A percentile compares a stretch with the other conserved stretches of the same genome.
phyloP scores from a whole-genome alignment of 2,329 filamentous ascomycete species.

The Orbilia ellipsospora region DNA sequence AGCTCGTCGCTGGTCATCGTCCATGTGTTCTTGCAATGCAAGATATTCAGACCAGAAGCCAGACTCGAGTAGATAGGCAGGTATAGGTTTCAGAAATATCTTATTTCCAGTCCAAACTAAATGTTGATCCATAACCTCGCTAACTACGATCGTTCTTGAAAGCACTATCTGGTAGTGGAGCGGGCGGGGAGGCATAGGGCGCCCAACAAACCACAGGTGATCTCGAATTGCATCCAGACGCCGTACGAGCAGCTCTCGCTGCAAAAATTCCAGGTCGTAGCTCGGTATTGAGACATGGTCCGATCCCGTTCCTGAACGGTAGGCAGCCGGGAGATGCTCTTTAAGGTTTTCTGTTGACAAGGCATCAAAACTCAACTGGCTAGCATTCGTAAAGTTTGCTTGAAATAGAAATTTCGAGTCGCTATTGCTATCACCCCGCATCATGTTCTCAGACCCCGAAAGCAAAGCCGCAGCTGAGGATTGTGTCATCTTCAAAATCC shows the following conservation, averaged over 20 bases:
- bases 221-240: constrained; percentile 55
- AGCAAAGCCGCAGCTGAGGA: constrained; percentile 3
- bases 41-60: constrained; percentile 61
- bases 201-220: constrained; percentile 57
- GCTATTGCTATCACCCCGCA: background rate
- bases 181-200: constrained; percentile 54
- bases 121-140: constrained; percentile 59
- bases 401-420: constrained; percentile 25
- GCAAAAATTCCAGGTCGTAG: constrained; percentile 42
- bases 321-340: constrained; percentile 24
- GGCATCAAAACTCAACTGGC: background rate
- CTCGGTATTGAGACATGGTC: constrained; percentile 40
- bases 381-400: background rate
- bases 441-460: constrained; percentile 9
- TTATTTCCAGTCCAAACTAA: constrained; percentile 59
- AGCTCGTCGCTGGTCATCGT: constrained; percentile 12
- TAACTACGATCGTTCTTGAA: constrained; percentile 59
- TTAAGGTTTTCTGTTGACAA: constrained; percentile 1
- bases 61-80: constrained; percentile 62
- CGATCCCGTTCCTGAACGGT: constrained; percentile 20
- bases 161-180: constrained; percentile 57
- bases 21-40: constrained; percentile 14
- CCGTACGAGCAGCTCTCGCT: constrained; percentile 46
- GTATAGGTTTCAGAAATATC: constrained; percentile 61
- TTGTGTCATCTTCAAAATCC: constrained; percentile 10